Conservation (phyloP, 139 green algal species). For the Chlamydomonas schloesseri region DNA sequence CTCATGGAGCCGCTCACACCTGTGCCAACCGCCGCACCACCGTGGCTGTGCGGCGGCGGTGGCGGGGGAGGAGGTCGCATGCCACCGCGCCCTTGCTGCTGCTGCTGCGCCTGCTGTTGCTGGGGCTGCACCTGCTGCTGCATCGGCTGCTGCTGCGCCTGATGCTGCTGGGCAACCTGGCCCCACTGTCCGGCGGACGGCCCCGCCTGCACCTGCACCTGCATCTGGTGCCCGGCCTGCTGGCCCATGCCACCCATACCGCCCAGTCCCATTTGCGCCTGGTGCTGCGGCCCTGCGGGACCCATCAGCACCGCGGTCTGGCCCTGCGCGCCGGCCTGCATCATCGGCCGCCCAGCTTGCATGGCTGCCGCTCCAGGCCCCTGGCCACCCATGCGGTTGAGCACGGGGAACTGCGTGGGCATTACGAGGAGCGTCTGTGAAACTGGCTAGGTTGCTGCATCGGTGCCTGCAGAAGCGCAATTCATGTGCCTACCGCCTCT, state of each 20-base stretch:
- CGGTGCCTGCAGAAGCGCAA: too few relatives aligned
- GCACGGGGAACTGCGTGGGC: background rate
- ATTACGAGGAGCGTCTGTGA: background rate
- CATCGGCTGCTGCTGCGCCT: too few relatives aligned
- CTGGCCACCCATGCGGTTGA: background rate
- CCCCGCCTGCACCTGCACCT: background rate
- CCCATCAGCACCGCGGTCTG: background rate
- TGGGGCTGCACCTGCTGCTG: background rate
- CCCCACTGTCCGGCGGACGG: too few relatives aligned
- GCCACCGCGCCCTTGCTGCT: constrained; percentile 4
- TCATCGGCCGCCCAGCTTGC: background rate
- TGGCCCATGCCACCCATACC: background rate
- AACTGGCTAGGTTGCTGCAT: background rate
- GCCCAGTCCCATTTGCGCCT: background rate
- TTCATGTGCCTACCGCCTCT: too few relatives aligned
- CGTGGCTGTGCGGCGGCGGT: background rate
- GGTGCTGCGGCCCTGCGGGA: background rate
- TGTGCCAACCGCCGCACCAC: background rate
- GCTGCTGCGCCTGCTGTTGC: constrained; percentile 10
- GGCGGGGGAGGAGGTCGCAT: constrained; percentile 19
- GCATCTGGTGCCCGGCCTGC: background rate
- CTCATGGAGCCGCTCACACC: background rate
- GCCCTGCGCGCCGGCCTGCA: background rate
- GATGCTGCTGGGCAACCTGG: background rate
- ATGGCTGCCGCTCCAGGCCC: background rate